These are phyloP conservation scores for Lachnellula cervina DNA, from an alignment of 2,329 filamentous ascomycete species.

Conservation along the genomic window DNA sequence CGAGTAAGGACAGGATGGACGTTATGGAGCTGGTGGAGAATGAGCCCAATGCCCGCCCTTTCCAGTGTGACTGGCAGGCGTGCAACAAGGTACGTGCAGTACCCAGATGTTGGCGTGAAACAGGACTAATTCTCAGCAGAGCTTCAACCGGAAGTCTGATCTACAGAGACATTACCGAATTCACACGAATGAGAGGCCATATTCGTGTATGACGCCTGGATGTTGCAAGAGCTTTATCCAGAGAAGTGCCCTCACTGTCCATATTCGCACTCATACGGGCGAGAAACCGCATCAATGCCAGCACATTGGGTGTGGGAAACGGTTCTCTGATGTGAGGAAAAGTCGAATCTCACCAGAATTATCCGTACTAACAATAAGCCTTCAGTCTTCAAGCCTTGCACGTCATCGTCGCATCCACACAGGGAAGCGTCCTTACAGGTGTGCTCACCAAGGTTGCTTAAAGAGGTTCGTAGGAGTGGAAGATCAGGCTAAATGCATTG, in stretches of 20 bases:
- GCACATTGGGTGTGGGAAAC: slow-evolving; percentile 60
- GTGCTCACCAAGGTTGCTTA: slow-evolving; percentile 41
- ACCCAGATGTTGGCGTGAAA: not conserved
- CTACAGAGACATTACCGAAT: slow-evolving; percentile 66
- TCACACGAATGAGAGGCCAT: slow-evolving; percentile 66
- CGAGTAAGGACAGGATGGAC: slow-evolving; percentile 47
- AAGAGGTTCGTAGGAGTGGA: slow-evolving; percentile 29
- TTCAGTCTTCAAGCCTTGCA: slow-evolving; percentile 33
- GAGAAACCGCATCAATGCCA: slow-evolving; percentile 69
- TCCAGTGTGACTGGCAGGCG: slow-evolving; percentile 58
- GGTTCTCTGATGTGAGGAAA: slow-evolving; percentile 61
- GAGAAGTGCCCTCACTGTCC: slow-evolving; percentile 63
- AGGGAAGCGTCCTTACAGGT: slow-evolving; percentile 63
- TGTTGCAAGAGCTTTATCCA: slow-evolving; percentile 70
- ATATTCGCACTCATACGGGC: slow-evolving; percentile 65
- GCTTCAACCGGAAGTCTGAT: slow-evolving; percentile 69
- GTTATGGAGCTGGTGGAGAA: slow-evolving; percentile 61
- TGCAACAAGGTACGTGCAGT: slow-evolving; percentile 52
- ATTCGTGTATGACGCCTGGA: slow-evolving; percentile 53
- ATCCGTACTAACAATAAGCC: slow-evolving; percentile 12
- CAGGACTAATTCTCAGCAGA: slow-evolving; percentile 38
- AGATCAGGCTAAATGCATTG: slow-evolving; percentile 5
- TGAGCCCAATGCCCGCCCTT: slow-evolving; percentile 57
- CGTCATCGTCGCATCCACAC: slow-evolving; percentile 65
- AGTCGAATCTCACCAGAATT: not conserved